phyloP scores from a whole-genome alignment of 2,329 filamentous ascomycete species.

The Pestalotiopsis sp. region DNA sequence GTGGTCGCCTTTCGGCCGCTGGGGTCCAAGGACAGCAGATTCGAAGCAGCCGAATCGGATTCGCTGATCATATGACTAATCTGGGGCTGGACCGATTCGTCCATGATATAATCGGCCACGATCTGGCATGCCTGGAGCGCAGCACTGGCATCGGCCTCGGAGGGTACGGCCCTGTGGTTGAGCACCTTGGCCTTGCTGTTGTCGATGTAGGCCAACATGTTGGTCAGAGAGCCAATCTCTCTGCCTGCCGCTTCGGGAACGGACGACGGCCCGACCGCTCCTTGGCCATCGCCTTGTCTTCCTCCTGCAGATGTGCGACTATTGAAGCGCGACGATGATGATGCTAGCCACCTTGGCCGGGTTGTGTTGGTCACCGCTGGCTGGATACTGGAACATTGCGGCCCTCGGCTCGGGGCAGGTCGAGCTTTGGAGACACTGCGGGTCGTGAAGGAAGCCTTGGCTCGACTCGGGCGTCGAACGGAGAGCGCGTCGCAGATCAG shows the following conservation, averaged over 20 bases:
- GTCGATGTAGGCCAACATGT: slow-evolving; percentile 30
- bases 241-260: slow-evolving; percentile 10
- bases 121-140: slow-evolving; percentile 30
- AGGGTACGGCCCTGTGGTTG: slow-evolving; percentile 23
- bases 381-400: not conserved
- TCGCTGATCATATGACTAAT: slow-evolving; percentile 31
- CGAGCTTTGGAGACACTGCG: slow-evolving; percentile 30
- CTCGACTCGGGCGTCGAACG: slow-evolving; percentile 21
- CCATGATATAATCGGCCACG: slow-evolving; percentile 31
- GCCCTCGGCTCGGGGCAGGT: slow-evolving; percentile 16
- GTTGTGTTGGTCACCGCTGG: slow-evolving; percentile 3
- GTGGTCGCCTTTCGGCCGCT: slow-evolving; percentile 15
- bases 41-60: slow-evolving; percentile 38
- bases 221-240: slow-evolving; percentile 26
- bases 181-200: slow-evolving; percentile 26
- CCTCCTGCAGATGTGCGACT: slow-evolving; percentile 4
- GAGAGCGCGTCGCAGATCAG: slow-evolving; percentile 34
- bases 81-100: slow-evolving; percentile 31
- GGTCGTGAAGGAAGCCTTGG: slow-evolving; percentile 26
- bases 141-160: slow-evolving; percentile 29
- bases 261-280: not conserved
- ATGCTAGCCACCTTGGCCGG: slow-evolving; percentile 10
- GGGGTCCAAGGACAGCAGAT: slow-evolving; percentile 36
- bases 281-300: not conserved
- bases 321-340: slow-evolving; percentile 7